Evolutionary conservation across 208 protist genomes (phyloP).

Genomic region (Balamuthia mandrillaris): DNA sequence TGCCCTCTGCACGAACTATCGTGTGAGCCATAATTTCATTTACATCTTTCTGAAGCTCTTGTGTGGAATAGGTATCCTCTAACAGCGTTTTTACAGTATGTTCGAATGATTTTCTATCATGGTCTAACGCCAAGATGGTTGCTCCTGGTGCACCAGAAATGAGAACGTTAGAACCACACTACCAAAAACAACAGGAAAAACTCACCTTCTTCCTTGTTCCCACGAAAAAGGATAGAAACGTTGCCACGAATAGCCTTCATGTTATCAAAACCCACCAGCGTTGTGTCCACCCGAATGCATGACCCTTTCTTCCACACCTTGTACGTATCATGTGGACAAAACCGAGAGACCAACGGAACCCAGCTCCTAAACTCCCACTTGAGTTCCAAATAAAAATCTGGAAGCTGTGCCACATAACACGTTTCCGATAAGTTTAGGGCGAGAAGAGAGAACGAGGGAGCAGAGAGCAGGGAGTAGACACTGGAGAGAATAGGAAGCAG

Average conservation of each 20-base stretch:
- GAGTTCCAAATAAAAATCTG: constrained; percentile 55
- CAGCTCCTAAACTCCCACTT: constrained; percentile 58
- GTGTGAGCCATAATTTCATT: background rate
- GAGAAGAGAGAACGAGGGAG: too few relatives aligned
- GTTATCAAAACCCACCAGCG: constrained; percentile 35
- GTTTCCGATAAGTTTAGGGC: background rate
- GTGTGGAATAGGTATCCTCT: background rate
- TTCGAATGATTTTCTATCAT: constrained; percentile 4
- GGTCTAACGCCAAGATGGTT: background rate
- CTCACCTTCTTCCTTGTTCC: background rate
- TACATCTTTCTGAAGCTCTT: background rate
- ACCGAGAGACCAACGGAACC: constrained; percentile 50
- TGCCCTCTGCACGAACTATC: background rate
- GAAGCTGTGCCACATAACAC: background rate
- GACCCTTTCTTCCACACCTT: constrained; percentile 47
- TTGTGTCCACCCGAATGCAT: constrained; percentile 51
- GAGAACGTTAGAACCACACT: background rate
- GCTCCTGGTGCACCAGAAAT: background rate
- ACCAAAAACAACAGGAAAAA: too few relatives aligned
- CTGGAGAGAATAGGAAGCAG: too few relatives aligned
- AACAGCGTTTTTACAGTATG: background rate
- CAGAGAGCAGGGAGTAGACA: too few relatives aligned
- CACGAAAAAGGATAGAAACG: constrained; percentile 41
- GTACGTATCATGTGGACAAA: constrained; percentile 52
- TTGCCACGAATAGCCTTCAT: constrained; percentile 47